Conservation (phyloP, 1,139 yeast genomes). For the Trichomonascaceae sp. region DNA sequence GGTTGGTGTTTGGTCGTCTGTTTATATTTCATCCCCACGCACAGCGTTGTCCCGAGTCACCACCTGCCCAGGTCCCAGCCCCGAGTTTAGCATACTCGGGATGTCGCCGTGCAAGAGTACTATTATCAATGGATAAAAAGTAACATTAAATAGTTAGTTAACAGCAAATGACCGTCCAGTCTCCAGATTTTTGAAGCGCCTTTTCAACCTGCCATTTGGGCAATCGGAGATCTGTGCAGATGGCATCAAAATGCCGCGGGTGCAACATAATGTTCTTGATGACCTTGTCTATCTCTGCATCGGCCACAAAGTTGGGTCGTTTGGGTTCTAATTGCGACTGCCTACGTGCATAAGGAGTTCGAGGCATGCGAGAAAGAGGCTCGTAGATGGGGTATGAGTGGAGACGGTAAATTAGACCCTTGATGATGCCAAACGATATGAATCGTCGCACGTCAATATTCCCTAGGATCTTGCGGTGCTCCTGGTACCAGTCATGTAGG, state of each 20-base stretch:
- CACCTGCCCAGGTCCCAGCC: no score
- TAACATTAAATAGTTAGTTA: no score
- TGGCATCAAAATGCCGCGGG: constrained; percentile 55
- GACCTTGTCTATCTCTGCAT: constrained; percentile 26
- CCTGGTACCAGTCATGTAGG: constrained; percentile 67
- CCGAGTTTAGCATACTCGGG: no score
- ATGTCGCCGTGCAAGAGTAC: no score
- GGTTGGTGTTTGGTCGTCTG: no score
- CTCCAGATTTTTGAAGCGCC: constrained; percentile 16
- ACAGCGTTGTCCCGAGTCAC: no score
- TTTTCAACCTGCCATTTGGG: constrained; percentile 38
- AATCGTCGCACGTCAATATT: constrained; percentile 75
- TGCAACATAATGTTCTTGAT: constrained; percentile 35
- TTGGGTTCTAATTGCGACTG: constrained; percentile 1
- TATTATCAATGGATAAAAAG: no score
- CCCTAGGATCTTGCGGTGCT: constrained; percentile 43
- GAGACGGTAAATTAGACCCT: constrained; percentile 72
- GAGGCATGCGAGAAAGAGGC: constrained; percentile 12
- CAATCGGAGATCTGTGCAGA: constrained; percentile 54
- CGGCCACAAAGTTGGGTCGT: constrained; percentile 2
- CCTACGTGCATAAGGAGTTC: no score
- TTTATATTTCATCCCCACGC: no score
- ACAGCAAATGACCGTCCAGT: constrained; percentile 19
- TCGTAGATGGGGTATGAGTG: constrained; percentile 56
- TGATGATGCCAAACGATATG: constrained; percentile 71